Percentiles rank a stretch among this genome's conserved stretches.
These are phyloP conservation scores for Penicillium cosmopolitanum DNA, from an alignment of 495 filamentous ascomycete genomes.

Conservation along the genomic window DNA sequence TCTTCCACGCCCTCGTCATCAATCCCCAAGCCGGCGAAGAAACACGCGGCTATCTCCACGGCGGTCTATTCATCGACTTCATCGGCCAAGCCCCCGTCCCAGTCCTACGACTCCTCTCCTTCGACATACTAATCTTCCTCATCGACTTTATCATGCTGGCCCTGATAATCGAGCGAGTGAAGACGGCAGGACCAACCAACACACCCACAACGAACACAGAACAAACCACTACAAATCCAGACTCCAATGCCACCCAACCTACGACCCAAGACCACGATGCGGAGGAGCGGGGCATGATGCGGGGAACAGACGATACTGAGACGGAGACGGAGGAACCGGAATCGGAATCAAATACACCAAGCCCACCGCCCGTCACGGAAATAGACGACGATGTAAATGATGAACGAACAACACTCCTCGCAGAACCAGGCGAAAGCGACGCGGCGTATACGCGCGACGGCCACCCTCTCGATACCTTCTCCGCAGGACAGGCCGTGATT, in stretches of 20 bases:
- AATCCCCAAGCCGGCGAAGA: constrained; percentile 72
- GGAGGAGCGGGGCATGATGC: constrained; percentile 76
- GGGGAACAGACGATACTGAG: constrained; percentile 39
- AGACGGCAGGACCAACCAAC: constrained; percentile 35
- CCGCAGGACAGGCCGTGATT: constrained; percentile 71
- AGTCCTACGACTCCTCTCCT: constrained; percentile 60
- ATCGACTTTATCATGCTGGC: constrained; percentile 77
- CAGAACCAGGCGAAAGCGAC: constrained; percentile 42
- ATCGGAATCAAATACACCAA: constrained; percentile 11
- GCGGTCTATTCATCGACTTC: constrained; percentile 84
- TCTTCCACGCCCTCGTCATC: constrained; percentile 67
- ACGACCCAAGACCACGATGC: constrained; percentile 71
- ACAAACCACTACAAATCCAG: constrained; percentile 10
- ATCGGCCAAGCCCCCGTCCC: constrained; percentile 80
- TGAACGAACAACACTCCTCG: constrained; percentile 51
- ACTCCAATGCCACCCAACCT: constrained; percentile 15
- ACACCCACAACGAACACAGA: constrained; percentile 11
- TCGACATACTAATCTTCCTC: constrained; percentile 67
- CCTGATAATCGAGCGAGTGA: constrained; percentile 70
- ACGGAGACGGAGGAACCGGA: not conserved
- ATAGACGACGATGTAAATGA: constrained; percentile 37
- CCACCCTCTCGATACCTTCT: constrained; percentile 60
- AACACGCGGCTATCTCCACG: constrained; percentile 80
- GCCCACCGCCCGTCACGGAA: constrained; percentile 9
- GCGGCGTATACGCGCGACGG: constrained; percentile 34